These are phyloP conservation scores for Thielaviopsis ethacetica DNA, from an alignment of 2,329 filamentous ascomycete species.

Conservation along the genomic window DNA sequence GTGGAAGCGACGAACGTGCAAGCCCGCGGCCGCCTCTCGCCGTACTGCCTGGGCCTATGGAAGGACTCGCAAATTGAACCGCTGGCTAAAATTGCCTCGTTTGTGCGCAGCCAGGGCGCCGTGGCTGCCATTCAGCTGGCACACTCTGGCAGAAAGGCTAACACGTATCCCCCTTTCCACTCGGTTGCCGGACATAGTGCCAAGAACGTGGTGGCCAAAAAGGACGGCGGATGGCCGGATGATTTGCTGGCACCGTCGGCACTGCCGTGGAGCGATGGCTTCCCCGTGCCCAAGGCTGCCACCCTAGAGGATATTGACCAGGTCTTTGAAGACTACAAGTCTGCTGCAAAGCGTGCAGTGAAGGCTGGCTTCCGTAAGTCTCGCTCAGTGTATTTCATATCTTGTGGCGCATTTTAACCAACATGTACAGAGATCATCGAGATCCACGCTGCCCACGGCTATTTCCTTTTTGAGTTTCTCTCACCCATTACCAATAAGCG, in stretches of 20 bases:
- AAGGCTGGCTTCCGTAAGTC: conserved; percentile 40
- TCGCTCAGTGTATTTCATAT: background rate
- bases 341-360: conserved; percentile 41
- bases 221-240: conserved; percentile 38
- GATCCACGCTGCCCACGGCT: conserved; percentile 47
- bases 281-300: conserved; percentile 50
- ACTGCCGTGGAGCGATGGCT: conserved; percentile 42
- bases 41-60: conserved; percentile 69
- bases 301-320: conserved; percentile 49
- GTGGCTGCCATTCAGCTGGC: conserved; percentile 66
- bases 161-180: conserved; percentile 49
- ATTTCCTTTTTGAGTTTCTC: conserved; percentile 50
- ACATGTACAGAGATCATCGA: conserved; percentile 48
- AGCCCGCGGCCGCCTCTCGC: conserved; percentile 66
- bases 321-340: conserved; percentile 46
- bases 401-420: conserved; percentile 7
- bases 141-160: conserved; percentile 61
- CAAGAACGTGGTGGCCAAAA: conserved; percentile 35
- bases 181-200: conserved; percentile 21
- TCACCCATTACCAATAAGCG: conserved; percentile 42
- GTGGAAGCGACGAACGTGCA: conserved; percentile 66
- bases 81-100: conserved; percentile 55
- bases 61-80: conserved; percentile 65
- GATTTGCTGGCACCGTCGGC: conserved; percentile 35
- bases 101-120: conserved; percentile 62